Percentiles rank a stretch among this genome's conserved stretches.
Evolutionary conservation across 495 filamentous ascomycete species (phyloP).

Genomic region (Penicillium alfredii): DNA sequence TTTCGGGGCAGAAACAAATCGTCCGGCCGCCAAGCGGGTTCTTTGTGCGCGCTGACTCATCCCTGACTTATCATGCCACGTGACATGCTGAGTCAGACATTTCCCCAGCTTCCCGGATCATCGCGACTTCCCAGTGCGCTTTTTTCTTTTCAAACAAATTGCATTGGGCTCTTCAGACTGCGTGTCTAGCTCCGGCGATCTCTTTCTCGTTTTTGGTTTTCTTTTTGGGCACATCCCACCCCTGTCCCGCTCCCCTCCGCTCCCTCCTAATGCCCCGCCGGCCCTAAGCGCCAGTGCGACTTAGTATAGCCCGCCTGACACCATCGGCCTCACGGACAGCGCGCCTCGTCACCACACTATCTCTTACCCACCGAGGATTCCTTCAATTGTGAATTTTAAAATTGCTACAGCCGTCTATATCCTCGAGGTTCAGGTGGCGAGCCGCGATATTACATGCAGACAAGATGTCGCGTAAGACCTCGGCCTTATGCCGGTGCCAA

Average conservation of each 20-base stretch:
- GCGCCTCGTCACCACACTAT: slow-evolving; percentile 3
- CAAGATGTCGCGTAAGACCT: slow-evolving; percentile 41
- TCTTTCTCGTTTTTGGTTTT: slow-evolving; percentile 5
- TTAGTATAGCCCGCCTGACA: slow-evolving; percentile 22
- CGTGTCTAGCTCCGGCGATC: slow-evolving; percentile 5
- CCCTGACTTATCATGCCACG: slow-evolving; percentile 15
- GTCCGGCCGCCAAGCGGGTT: slow-evolving; percentile 26
- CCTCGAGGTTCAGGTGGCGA: too few relatives aligned
- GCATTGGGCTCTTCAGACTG: not conserved
- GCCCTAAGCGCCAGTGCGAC: slow-evolving; percentile 43
- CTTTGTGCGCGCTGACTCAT: slow-evolving; percentile 39
- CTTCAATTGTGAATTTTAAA: too few relatives aligned
- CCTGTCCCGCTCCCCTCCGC: too few relatives aligned
- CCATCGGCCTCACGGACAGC: too few relatives aligned
- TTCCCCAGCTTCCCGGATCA: slow-evolving; percentile 9
- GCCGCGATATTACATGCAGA: slow-evolving; percentile 4
- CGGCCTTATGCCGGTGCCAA: slow-evolving; percentile 16
- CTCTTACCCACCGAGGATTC: not conserved
- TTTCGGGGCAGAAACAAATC: slow-evolving; percentile 42
- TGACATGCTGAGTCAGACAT: slow-evolving; percentile 4
- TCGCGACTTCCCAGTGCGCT: not conserved
- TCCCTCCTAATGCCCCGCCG: slow-evolving; percentile 31
- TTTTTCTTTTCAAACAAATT: too few relatives aligned
- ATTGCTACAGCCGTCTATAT: too few relatives aligned
- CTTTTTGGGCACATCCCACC: slow-evolving; percentile 5